Evolutionary conservation across 495 filamentous ascomycete species (phyloP), one percentile per base, ranked within the genome.

Genomic region (Mytilinidion resinicola): DNA sequence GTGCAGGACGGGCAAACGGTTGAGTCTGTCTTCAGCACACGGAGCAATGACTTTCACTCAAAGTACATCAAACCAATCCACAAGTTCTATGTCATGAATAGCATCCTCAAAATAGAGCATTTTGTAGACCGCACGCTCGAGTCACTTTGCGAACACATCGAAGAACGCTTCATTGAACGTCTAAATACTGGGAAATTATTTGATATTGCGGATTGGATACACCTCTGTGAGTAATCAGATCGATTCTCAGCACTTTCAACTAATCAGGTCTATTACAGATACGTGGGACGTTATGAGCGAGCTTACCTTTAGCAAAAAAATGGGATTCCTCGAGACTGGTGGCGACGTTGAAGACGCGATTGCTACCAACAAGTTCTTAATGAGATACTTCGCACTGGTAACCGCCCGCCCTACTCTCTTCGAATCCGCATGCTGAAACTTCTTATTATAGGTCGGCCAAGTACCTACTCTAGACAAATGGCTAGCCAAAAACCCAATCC

Each of bases 361-460:
- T 51, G 17, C 38, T 9, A 50, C 52, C 8, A 53, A 38, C 20
- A 53, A 61, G 30, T 20, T 11, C 9, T 44, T 61, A 6, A 61
- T 61, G 58, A 8, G 52, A 20, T 61, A 61, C 25, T 61, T 61
- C 43, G 51, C 51, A 15, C 36, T 55, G n/a, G 58, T 56, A 56
- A 5, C 38, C 41, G 15, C n/a, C 20, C 17, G 33, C 34, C 12
- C 10, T 38, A 4, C 15, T 20, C n/a, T 8, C 48, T 15, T 35
- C 14, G 1, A 21, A 34, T 17, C 21, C 42, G 38, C 6, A 2
- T 36, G 34, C 12, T 46, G n/a, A 19, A 47, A 17, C 21, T 2
- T 19, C 30, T 30, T 30, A 3, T 38, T 17, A 8, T 21, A 59
- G 57, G 36, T 60, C 34, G 58, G 58, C 30, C 58, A 61, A 44